Conservation (phyloP, 352 stramenopile genomes). For the Phytophthora pluvialis region DNA sequence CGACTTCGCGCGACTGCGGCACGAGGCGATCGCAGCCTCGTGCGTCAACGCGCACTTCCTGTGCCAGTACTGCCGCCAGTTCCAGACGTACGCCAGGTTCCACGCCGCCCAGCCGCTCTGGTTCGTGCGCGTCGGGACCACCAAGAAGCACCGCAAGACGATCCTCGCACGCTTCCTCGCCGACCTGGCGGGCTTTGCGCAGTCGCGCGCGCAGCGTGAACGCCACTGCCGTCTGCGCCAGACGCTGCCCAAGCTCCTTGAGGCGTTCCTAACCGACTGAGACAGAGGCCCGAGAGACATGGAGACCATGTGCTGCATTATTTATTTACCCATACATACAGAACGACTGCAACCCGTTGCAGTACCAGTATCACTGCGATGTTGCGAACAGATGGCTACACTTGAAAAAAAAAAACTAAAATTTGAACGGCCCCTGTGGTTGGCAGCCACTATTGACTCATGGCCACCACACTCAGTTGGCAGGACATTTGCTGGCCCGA, state of each 20-base stretch:
- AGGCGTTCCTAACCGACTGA: slow-evolving; percentile 38
- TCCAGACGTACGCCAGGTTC: slow-evolving; percentile 54
- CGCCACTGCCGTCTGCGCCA: slow-evolving; percentile 39
- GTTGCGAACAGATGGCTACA: slow-evolving; percentile 18
- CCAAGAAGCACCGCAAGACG: slow-evolving; percentile 45
- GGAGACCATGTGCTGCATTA: background rate
- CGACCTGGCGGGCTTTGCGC: slow-evolving; percentile 45
- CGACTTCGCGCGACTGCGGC: slow-evolving; percentile 35
- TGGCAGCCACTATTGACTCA: slow-evolving; percentile 13
- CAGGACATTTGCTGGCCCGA: slow-evolving; percentile 14
- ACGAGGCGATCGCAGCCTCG: slow-evolving; percentile 31
- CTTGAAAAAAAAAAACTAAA: slow-evolving; percentile 15
- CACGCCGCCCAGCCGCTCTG: slow-evolving; percentile 42
- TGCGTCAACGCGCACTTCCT: slow-evolving; percentile 53
- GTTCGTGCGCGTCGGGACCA: slow-evolving; percentile 39
- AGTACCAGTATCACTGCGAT: background rate
- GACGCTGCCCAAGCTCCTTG: slow-evolving; percentile 43
- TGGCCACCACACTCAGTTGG: background rate
- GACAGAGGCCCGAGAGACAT: background rate
- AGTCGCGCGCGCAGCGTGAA: slow-evolving; percentile 28
- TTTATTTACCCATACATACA: slow-evolving; percentile 17
- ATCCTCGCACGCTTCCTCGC: slow-evolving; percentile 49
- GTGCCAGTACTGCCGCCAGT: slow-evolving; percentile 56
- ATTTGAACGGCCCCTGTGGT: slow-evolving; percentile 3
- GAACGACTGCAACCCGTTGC: too few relatives aligned